phyloP scores from a whole-genome alignment of 768 basidiomycete genomes.

The Rubroboletus pulcherrimus region DNA sequence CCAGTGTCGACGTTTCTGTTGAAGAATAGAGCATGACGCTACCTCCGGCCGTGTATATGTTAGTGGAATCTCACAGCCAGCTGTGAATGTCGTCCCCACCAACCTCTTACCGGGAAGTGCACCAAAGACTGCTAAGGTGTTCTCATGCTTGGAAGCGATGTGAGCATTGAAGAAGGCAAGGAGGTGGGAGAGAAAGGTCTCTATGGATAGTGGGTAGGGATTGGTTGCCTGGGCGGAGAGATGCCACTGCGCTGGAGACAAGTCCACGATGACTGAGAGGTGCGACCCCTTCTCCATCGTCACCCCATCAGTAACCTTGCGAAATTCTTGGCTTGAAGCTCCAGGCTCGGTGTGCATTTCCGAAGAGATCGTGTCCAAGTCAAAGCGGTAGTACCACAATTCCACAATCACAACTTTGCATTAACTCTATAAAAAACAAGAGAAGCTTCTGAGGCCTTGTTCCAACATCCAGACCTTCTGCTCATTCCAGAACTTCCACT shows the following conservation, averaged over 20 bases:
- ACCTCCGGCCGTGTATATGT: constrained; percentile 1
- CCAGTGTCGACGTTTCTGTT: constrained; percentile 39
- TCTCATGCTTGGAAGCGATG: constrained; percentile 87
- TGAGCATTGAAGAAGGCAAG: constrained; percentile 92
- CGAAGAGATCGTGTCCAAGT: background rate
- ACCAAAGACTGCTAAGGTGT: constrained; percentile 87
- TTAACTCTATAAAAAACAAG: background rate
- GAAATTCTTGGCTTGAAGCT: background rate
- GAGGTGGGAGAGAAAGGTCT: constrained; percentile 76
- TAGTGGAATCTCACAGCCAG: background rate
- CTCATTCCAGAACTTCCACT: too few relatives aligned
- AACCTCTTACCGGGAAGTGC: constrained; percentile 84
- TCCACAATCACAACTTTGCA: background rate
- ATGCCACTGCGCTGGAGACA: constrained; percentile 86
- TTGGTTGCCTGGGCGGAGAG: constrained; percentile 52
- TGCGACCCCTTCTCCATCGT: constrained; percentile 53
- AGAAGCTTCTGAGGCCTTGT: background rate
- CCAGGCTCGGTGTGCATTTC: too few relatives aligned
- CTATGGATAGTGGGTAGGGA: constrained; percentile 55
- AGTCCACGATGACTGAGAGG: constrained; percentile 80
- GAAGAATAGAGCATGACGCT: constrained; percentile 81
- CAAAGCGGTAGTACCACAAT: background rate
- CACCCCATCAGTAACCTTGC: background rate
- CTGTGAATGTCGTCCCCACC: constrained; percentile 9
- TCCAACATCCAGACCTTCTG: background rate